phyloP scores from a whole-genome alignment of 2,329 filamentous ascomycete species.

The Arthrinium phaeospermum region DNA sequence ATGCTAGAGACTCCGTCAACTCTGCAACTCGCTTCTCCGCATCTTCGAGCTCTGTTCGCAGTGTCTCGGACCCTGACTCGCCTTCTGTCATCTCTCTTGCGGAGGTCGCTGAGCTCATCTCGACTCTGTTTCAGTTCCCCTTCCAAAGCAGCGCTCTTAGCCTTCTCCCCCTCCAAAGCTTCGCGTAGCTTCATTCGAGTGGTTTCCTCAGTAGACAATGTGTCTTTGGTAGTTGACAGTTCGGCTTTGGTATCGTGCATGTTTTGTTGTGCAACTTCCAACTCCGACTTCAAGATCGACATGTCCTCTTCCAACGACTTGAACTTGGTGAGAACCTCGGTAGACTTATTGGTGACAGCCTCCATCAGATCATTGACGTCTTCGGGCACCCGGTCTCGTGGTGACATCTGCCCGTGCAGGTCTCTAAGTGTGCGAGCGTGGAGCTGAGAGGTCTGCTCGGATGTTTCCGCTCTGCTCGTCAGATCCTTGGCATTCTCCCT shows the following conservation, averaged over 20 bases:
- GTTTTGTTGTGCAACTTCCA: constrained; percentile 62
- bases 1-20: constrained; percentile 73
- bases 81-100: constrained; percentile 78
- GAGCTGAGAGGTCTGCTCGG: constrained; percentile 57
- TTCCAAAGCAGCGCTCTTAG: constrained; percentile 60
- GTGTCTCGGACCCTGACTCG: constrained; percentile 80
- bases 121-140: constrained; percentile 68
- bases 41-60: constrained; percentile 76
- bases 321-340: constrained; percentile 64
- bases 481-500: constrained; percentile 60
- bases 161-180: constrained; percentile 57
- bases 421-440: constrained; percentile 62
- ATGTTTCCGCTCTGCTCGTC: constrained; percentile 54
- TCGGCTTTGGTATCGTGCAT: constrained; percentile 63
- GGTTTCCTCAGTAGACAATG: constrained; percentile 57
- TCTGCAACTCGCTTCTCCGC: constrained; percentile 74
- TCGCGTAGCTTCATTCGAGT: constrained; percentile 60
- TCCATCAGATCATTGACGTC: constrained; percentile 66
- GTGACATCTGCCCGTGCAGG: constrained; percentile 63
- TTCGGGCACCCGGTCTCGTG: constrained; percentile 56
- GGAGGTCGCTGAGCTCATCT: constrained; percentile 70
- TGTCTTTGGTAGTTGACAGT: constrained; percentile 58
- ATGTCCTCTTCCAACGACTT: constrained; percentile 65
- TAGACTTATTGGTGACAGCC: constrained; percentile 61
- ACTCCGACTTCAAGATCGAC: constrained; percentile 65